Conservation (phyloP, 176 grass and related monocot species). For the sorghum (Sorghum bicolor) region Sorghum_bicolor_NCBIv3 NC_012878.2:56293001-56293500, state of each 20-base stretch:
- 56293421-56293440: neutral
- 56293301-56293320: neutral
- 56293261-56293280: neutral
- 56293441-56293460: neutral
- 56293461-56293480: no score
- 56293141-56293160: neutral
- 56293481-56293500: neutral
- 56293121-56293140: neutral
- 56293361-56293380: neutral
- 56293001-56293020: no score
- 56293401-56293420: neutral
- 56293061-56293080: conserved; percentile 17
- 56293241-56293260: neutral
- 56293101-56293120: conserved; percentile 30
- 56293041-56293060: conserved; percentile 3
- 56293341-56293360: neutral
- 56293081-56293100: conserved; percentile 24
- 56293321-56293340: neutral
- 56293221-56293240: neutral
- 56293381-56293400: neutral
- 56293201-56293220: neutral
- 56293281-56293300: neutral
- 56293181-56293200: neutral
- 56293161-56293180: conserved; percentile 1
- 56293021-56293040: conserved; percentile 48